Conservation (phyloP, 495 filamentous ascomycete genomes). For the Penicillium nucicola region DNA sequence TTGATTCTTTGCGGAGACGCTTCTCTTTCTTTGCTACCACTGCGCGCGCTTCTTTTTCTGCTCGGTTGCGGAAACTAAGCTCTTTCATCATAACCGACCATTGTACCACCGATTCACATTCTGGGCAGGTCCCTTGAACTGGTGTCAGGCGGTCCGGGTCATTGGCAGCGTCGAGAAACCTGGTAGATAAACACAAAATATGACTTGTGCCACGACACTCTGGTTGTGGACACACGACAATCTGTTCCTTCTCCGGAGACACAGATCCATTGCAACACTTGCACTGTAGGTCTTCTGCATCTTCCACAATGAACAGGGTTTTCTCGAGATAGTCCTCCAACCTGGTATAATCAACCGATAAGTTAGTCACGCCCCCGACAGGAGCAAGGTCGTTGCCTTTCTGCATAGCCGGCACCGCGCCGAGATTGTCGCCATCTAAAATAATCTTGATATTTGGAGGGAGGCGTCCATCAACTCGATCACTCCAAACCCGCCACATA, state of each 20-base stretch:
- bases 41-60: conserved; percentile 59
- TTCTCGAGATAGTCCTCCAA: conserved; percentile 72
- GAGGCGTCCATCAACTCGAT: conserved; percentile 44
- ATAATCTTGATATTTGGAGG: conserved; percentile 50
- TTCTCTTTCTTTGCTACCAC: conserved; percentile 56
- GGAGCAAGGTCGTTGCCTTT: conserved; percentile 1
- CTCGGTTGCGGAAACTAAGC: conserved; percentile 66
- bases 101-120: conserved; percentile 56
- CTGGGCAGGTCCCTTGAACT: conserved; percentile 66
- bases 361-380: conserved; percentile 42
- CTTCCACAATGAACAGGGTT: conserved; percentile 59
- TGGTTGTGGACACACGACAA: conserved; percentile 66
- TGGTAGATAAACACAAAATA: conserved; percentile 68
- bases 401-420: background rate
- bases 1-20: conserved; percentile 15
- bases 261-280: conserved; percentile 58
- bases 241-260: conserved; percentile 44
- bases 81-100: conserved; percentile 85
- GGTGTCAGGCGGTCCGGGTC: conserved; percentile 58
- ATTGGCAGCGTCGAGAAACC: conserved; percentile 51
- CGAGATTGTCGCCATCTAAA: conserved; percentile 46
- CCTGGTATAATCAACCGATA: conserved; percentile 64
- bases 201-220: conserved; percentile 69
- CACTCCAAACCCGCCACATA: conserved; percentile 63
- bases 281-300: conserved; percentile 56